These are phyloP conservation scores for Insectozyma bohioensis DNA, from an alignment of 1,139 yeast species.

Conservation along the genomic window DNA sequence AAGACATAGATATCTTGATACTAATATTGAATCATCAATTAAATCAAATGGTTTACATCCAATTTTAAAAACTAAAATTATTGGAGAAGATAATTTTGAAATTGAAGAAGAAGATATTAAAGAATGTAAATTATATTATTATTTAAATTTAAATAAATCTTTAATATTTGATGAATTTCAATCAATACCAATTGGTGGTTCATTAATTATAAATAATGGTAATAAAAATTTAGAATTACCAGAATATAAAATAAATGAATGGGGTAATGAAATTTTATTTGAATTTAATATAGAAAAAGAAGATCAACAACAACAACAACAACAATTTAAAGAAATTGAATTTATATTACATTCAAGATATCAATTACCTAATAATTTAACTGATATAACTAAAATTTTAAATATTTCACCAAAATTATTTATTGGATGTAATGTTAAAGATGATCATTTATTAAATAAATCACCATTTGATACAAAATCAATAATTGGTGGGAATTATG, in stretches of 20 bases:
- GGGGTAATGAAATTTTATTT: constrained; percentile 45
- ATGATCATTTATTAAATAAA: constrained; percentile 26
- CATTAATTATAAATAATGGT: constrained; percentile 32
- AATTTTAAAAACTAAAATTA: constrained; percentile 17
- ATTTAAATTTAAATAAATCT: constrained; percentile 31
- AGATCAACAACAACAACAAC: background rate
- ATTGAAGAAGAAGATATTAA: constrained; percentile 27
- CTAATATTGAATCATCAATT: constrained; percentile 15
- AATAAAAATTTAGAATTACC: constrained; percentile 43
- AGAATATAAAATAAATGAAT: constrained; percentile 34
- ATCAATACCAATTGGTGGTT: constrained; percentile 24
- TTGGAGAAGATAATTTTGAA: constrained; percentile 12
- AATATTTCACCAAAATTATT: constrained; percentile 28
- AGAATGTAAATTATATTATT: constrained; percentile 35
- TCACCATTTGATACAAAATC: constrained; percentile 40
- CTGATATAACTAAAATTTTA: constrained; percentile 10
- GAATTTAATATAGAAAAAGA: constrained; percentile 19
- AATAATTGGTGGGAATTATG: constrained; percentile 35
- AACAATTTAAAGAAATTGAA: constrained; percentile 15
- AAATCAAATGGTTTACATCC: constrained; percentile 43
- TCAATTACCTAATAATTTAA: constrained; percentile 27
- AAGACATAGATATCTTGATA: constrained; percentile 28
- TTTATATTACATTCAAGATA: constrained; percentile 38
- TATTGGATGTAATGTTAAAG: constrained; percentile 34
- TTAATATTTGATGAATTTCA: constrained; percentile 46